Conservation (phyloP, 768 basidiomycete species). For the Stropharia rugosoannulata region DNA sequence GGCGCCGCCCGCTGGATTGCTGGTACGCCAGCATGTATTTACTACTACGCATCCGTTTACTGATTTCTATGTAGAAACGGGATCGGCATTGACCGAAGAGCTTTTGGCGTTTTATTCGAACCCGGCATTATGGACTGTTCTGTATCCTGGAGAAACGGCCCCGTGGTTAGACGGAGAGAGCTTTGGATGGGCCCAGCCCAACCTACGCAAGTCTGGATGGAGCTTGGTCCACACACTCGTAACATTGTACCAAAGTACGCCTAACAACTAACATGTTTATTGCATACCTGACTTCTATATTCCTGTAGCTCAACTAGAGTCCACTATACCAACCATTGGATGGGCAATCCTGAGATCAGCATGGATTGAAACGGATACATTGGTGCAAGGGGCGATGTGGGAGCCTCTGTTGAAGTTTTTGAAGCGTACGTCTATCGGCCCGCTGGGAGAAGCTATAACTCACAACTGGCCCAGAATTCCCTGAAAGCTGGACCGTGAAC, state of each 20-base stretch:
- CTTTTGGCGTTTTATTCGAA: conserved; percentile 43
- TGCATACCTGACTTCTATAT: background rate
- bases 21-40: conserved; percentile 37
- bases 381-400: conserved; percentile 70
- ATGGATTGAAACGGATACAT: conserved; percentile 66
- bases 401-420: conserved; percentile 70
- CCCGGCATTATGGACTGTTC: conserved; percentile 58
- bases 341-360: conserved; percentile 62
- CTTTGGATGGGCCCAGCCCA: conserved; percentile 68
- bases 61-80: conserved; percentile 14
- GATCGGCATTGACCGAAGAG: conserved; percentile 23
- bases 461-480: conserved; percentile 45
- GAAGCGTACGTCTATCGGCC: conserved; percentile 46
- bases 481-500: conserved; percentile 62
- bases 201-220: conserved; percentile 75
- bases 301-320: conserved; percentile 21
- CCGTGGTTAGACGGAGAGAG: conserved; percentile 42
- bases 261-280: background rate
- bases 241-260: conserved; percentile 44
- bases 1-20: conserved; percentile 64
- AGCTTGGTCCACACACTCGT: conserved; percentile 45
- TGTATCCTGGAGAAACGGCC: conserved; percentile 42
- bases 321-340: conserved; percentile 47
- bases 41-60: background rate
- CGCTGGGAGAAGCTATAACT: background rate